Evolutionary conservation across 2,329 filamentous ascomycete species (phyloP).

Genomic region (Pyricularia sp.): DNA sequence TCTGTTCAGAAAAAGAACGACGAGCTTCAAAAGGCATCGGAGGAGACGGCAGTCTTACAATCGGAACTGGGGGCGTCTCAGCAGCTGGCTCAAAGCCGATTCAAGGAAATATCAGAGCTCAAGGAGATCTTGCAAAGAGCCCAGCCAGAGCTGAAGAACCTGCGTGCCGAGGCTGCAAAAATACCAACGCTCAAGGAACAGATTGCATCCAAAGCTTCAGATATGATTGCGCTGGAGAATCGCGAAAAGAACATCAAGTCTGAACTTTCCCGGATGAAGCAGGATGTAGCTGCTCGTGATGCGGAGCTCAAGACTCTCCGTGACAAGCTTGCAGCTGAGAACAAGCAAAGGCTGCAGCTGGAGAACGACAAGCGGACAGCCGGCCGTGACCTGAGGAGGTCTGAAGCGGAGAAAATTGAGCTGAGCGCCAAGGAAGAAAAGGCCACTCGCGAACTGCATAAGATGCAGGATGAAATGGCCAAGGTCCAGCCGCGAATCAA

Average conservation of each 20-base stretch:
- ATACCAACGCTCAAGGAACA: slow-evolving; percentile 68
- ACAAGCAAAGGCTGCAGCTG: slow-evolving; percentile 53
- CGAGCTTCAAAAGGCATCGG: not conserved
- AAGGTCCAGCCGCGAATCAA: slow-evolving; percentile 47
- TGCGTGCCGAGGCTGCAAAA: slow-evolving; percentile 63
- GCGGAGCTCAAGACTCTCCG: slow-evolving; percentile 64
- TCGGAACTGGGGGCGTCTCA: slow-evolving; percentile 78
- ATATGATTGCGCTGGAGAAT: slow-evolving; percentile 65
- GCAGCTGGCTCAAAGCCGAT: slow-evolving; percentile 73
- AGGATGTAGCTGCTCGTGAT: slow-evolving; percentile 60
- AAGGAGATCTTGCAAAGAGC: slow-evolving; percentile 69
- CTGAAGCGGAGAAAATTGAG: slow-evolving; percentile 70
- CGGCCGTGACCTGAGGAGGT: slow-evolving; percentile 63
- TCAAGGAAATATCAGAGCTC: slow-evolving; percentile 75
- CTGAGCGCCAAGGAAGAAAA: slow-evolving; percentile 62
- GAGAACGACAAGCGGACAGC: slow-evolving; percentile 68
- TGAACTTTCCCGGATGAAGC: slow-evolving; percentile 58
- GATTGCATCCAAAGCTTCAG: slow-evolving; percentile 41
- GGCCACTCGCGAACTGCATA: slow-evolving; percentile 53
- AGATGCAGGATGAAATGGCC: slow-evolving; percentile 59
- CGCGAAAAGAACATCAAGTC: slow-evolving; percentile 69
- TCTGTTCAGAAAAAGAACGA: slow-evolving; percentile 50
- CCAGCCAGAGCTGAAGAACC: slow-evolving; percentile 69
- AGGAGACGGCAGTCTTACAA: slow-evolving; percentile 48
- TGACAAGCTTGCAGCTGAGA: slow-evolving; percentile 66